Evolutionary conservation across 2,329 filamentous ascomycete genomes (phyloP), one percentile per base, ranked within the genome.

Genomic region (Xylogone sp.): DNA sequence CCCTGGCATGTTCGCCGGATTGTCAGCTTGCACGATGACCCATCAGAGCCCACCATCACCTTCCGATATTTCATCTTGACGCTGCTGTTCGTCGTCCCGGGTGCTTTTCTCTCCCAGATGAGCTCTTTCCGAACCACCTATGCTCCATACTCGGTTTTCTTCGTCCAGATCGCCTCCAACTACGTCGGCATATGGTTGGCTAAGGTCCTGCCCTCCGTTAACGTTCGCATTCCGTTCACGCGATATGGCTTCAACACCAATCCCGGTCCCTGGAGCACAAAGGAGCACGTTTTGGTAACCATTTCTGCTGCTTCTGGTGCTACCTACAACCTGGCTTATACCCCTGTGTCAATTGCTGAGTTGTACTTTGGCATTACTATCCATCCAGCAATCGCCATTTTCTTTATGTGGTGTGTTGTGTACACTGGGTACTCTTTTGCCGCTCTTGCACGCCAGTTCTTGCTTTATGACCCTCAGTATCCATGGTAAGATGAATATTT

Each of bases 391-490:
- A 76, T 81, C 6, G 75, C 74, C 1, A 74, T 82, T 27, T 78
- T 81, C 62, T 84, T 84, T 66, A 84, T 84, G 79, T 74, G 75
- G 69, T 70, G 75, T 1, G 80, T 80, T 29, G 78, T 81, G 0
- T 81, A 76, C 68, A 77, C 75, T 0, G 80, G 81, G 10, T 84
- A 83, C 56, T 76, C 76, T 0, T 82, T 79, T 60, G 80, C 80
- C 2, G 79, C 79, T 1, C 69, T 83, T 46, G 79, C 79, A 6
- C 71, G 79, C 2, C 75, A 82, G 53, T 73, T 83, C 21, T 64
- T 83, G 9, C 68, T 84, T 18, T 81, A 81, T 56, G 81, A 84
- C 53, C 79, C 80, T 0, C 71, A 77, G 43, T 81, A 78, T 52
- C 71, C 75, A 3, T 80, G 77, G 76, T 77, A 52, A 46, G 58